These are phyloP conservation scores for Trichoderma gamsii DNA, from an alignment of 495 filamentous ascomycete genomes.

Conservation along the genomic window DNA sequence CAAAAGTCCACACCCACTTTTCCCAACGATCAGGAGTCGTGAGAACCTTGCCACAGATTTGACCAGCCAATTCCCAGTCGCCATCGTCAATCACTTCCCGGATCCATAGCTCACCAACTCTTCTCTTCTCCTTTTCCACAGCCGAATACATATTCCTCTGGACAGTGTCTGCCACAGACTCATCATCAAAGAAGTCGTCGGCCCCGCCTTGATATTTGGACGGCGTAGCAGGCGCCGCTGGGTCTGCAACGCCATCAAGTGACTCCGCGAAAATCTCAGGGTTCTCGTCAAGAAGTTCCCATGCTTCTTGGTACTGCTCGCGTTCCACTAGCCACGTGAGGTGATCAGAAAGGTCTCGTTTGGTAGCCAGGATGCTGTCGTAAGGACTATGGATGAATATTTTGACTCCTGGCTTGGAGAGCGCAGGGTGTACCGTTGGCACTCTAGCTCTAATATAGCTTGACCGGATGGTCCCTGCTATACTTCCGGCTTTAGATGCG, in stretches of 20 bases:
- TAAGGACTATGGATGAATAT: constrained; percentile 96
- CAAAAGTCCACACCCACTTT: constrained; percentile 88
- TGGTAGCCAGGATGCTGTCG: constrained; percentile 83
- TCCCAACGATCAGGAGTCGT: constrained; percentile 80
- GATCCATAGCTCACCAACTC: constrained; percentile 89
- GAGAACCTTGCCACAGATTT: constrained; percentile 72
- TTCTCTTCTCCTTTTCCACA: constrained; percentile 81
- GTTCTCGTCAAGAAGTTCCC: constrained; percentile 79
- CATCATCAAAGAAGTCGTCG: constrained; percentile 77
- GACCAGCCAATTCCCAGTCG: constrained; percentile 72
- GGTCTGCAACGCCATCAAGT: constrained; percentile 26
- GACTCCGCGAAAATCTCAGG: constrained; percentile 59
- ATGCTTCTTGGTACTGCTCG: constrained; percentile 73
- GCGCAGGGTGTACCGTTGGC: constrained; percentile 37
- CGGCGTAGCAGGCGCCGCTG: constrained; percentile 40
- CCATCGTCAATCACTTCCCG: constrained; percentile 67
- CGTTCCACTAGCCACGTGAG: constrained; percentile 76
- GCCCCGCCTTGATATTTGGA: constrained; percentile 40
- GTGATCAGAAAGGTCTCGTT: constrained; percentile 77
- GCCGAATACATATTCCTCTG: constrained; percentile 51
- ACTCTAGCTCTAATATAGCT: constrained; percentile 26
- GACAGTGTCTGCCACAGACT: constrained; percentile 52
- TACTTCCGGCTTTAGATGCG: constrained; percentile 26
- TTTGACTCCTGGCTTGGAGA: constrained; percentile 67
- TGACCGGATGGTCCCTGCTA: constrained; percentile 18